A percentile compares a stretch with the other conserved stretches of the same genome.
Conservation (phyloP, 345 rosid genomes). For the Cochlearia excelsa region DNA sequence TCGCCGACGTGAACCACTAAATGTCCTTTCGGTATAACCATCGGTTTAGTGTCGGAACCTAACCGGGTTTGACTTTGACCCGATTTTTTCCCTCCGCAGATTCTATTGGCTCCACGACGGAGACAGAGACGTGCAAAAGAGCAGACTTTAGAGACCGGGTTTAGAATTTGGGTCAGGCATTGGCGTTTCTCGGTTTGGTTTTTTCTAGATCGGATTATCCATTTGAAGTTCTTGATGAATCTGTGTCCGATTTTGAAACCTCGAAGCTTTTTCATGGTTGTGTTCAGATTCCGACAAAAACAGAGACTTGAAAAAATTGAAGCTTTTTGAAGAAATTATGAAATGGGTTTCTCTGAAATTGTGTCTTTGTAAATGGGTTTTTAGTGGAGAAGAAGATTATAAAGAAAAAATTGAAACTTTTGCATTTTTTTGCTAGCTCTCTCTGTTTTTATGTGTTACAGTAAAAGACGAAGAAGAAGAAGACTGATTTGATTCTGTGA, state of each 20-base stretch:
- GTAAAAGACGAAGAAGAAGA: conserved; percentile 32
- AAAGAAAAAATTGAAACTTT: background rate
- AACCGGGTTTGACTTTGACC: conserved; percentile 40
- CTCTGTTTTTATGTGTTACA: conserved; percentile 9
- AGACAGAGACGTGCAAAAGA: conserved; percentile 39
- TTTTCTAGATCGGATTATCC: conserved; percentile 42
- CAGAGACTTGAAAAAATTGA: conserved; percentile 18
- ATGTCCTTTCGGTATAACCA: conserved; percentile 65
- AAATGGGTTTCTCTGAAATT: conserved; percentile 14
- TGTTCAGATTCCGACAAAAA: conserved; percentile 4
- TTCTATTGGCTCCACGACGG: conserved; percentile 42
- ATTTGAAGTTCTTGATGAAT: conserved; percentile 47
- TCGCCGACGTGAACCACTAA: conserved; percentile 69
- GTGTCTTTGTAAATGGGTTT: conserved; percentile 7
- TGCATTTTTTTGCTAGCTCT: background rate
- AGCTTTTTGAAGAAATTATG: conserved; percentile 13
- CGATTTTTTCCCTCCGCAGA: conserved; percentile 31
- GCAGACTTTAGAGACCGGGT: conserved; percentile 40
- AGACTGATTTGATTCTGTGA: conserved; percentile 25
- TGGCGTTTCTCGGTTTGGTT: conserved; percentile 29
- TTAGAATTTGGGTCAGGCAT: conserved; percentile 22
- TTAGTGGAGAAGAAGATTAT: background rate
- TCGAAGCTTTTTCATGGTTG: conserved; percentile 45
- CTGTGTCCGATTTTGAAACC: conserved; percentile 58
- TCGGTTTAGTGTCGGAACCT: conserved; percentile 34